Evolutionary conservation across 768 basidiomycete species (phyloP).

Genomic region (Macrolepiota albuminosa): DNA sequence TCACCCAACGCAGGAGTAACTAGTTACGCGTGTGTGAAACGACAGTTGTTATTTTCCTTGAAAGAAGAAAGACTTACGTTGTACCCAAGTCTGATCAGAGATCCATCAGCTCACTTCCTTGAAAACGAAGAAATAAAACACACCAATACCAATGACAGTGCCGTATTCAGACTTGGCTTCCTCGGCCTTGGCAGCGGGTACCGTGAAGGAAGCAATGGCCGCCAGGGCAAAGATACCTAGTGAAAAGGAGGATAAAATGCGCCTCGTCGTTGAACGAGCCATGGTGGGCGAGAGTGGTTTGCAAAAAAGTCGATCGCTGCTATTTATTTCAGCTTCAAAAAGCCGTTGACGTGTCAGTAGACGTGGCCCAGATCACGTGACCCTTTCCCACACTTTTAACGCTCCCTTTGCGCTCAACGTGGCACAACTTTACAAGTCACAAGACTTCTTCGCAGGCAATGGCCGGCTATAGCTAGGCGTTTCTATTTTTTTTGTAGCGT

Average conservation of each 20-base stretch:
- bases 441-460: background rate
- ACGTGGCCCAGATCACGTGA: conserved; percentile 36
- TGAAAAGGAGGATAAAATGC: conserved; percentile 54
- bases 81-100: conserved; percentile 76
- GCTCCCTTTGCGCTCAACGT: background rate
- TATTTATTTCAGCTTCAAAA: conserved; percentile 25
- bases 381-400: background rate
- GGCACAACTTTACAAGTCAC: background rate
- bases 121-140: conserved; percentile 18
- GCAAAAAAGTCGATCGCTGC: conserved; percentile 16
- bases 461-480: no score
- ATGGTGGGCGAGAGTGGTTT: conserved; percentile 31
- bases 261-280: conserved; percentile 50
- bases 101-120: conserved; percentile 4
- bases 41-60: background rate
- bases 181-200: conserved; percentile 59
- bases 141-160: conserved; percentile 90
- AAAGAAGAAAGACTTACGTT: conserved; percentile 44
- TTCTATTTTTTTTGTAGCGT: no score
- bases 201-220: conserved; percentile 69
- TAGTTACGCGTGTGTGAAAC: conserved; percentile 28
- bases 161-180: conserved; percentile 76
- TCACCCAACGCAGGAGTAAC: conserved; percentile 95
- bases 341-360: conserved; percentile 35
- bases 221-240: conserved; percentile 57